These are phyloP conservation scores for Neonectria ditissima DNA, from an alignment of 2,329 filamentous ascomycete species.

Conservation along the genomic window DNA sequence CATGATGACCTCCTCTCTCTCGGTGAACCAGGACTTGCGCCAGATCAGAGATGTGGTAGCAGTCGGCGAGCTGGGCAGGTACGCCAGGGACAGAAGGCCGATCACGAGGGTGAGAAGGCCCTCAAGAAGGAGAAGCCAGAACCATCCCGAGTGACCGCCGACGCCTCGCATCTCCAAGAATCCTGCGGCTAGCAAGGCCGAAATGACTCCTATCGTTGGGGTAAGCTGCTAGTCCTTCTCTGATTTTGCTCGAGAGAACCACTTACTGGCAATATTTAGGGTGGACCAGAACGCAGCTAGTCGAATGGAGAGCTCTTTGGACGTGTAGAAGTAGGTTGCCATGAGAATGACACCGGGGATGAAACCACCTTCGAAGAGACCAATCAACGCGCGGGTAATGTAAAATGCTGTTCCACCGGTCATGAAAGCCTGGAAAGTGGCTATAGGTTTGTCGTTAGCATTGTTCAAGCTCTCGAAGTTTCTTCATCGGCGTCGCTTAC, in stretches of 20 bases:
- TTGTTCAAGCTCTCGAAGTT: conserved; percentile 15
- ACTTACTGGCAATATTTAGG: conserved; percentile 53
- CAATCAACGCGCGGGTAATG: conserved; percentile 64
- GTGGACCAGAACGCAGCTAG: conserved; percentile 77
- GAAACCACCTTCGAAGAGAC: conserved; percentile 67
- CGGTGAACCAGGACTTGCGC: conserved; percentile 74
- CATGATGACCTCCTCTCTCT: conserved; percentile 77
- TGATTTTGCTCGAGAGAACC: conserved; percentile 35
- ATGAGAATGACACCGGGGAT: conserved; percentile 73
- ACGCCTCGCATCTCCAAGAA: conserved; percentile 64
- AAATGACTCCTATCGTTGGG: conserved; percentile 55
- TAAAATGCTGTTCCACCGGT: conserved; percentile 60
- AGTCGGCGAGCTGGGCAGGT: conserved; percentile 73
- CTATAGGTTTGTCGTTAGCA: conserved; percentile 50
- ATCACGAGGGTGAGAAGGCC: conserved; percentile 62
- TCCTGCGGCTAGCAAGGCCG: conserved; percentile 60
- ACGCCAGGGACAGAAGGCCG: conserved; percentile 65
- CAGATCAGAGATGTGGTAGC: conserved; percentile 72
- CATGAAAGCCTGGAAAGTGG: conserved; percentile 64
- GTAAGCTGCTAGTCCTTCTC: conserved; percentile 51
- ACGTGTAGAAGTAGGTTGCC: conserved; percentile 79
- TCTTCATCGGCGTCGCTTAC: conserved; percentile 30
- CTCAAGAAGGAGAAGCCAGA: conserved; percentile 63
- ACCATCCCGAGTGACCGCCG: conserved; percentile 63
- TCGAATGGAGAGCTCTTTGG: conserved; percentile 73